Percentiles rank a stretch among this genome's conserved stretches.
Conservation (phyloP, 2,329 filamentous ascomycete genomes). For the Hymenoscyphus fraxineus region DNA sequence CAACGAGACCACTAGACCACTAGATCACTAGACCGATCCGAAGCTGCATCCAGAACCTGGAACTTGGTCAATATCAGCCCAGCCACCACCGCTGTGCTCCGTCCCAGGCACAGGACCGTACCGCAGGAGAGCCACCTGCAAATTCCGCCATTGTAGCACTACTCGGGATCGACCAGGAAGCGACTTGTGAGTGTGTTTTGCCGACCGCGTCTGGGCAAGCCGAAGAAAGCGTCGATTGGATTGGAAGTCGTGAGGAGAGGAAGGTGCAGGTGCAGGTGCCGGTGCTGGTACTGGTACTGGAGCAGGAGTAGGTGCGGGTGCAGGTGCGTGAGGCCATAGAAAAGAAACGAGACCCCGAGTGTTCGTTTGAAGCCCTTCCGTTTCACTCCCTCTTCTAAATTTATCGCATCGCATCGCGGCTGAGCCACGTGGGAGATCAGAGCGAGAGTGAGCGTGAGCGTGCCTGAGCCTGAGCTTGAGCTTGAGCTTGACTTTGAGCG, state of each 20-base stretch:
- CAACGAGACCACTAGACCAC: constrained; percentile 1
- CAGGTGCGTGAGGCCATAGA: not conserved
- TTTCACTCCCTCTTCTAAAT: constrained; percentile 21
- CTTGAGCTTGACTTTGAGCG: no score
- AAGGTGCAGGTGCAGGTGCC: no score
- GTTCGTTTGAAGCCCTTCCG: constrained; percentile 11
- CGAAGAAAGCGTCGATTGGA: not conserved
- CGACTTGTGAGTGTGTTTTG: constrained; percentile 5
- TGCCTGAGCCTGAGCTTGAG: no score
- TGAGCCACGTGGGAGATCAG: constrained; percentile 26
- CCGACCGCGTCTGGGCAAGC: constrained; percentile 8
- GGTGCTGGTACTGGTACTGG: no score
- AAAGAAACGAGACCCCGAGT: constrained; percentile 8
- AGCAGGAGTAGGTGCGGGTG: no score
- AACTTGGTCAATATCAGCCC: constrained; percentile 4
- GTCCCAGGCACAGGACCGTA: not conserved
- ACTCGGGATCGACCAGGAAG: constrained; percentile 1
- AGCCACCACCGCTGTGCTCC: not conserved
- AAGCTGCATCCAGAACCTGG: constrained; percentile 6
- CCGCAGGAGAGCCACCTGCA: not conserved
- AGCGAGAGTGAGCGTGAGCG: not conserved
- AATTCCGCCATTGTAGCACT: not conserved
- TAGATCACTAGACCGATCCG: not conserved
- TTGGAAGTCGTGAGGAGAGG: not conserved
- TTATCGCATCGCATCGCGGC: constrained; percentile 17